Percentiles rank a stretch among this genome's conserved stretches.
Conservation (phyloP, 176 grass and related monocot species). For the Pharus latifolius region DNA sequence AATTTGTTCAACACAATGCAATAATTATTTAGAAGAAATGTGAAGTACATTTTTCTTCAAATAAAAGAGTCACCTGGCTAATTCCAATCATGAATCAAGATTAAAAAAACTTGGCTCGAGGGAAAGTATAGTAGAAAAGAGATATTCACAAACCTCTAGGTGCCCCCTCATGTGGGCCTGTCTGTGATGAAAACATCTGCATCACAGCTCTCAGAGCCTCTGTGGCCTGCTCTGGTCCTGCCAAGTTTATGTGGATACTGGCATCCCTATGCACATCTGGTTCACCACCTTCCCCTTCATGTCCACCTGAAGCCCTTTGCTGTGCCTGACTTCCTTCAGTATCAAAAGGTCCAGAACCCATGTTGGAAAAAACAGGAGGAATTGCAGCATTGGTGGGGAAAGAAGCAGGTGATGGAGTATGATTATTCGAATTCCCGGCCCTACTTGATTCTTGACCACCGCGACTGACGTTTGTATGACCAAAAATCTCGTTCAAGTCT, state of each 20-base stretch:
- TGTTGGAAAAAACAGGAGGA: conserved; percentile 13
- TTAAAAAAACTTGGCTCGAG: not conserved
- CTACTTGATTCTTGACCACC: conserved; percentile 20
- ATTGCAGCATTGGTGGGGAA: conserved; percentile 15
- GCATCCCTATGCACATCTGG: conserved; percentile 4
- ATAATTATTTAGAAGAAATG: not conserved
- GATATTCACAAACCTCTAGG: conserved; percentile 27
- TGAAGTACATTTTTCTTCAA: not conserved
- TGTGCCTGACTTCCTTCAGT: conserved; percentile 9
- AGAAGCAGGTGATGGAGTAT: conserved; percentile 1
- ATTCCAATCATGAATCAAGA: not conserved
- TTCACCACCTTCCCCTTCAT: conserved; percentile 11
- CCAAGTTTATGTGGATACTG: conserved; percentile 29
- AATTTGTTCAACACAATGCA: not conserved
- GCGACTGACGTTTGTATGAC: conserved; percentile 8
- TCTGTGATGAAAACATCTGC: conserved; percentile 54
- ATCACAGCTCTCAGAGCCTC: conserved; percentile 58
- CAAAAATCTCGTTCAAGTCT: conserved; percentile 37
- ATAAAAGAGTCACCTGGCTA: not conserved
- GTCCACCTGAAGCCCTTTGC: conserved; percentile 1
- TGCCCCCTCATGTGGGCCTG: conserved; percentile 3
- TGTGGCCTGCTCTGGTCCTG: conserved; percentile 23
- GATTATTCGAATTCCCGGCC: conserved; percentile 1
- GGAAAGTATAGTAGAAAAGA: not conserved
- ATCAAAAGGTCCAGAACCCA: not conserved